Conservation (phyloP, 1,139 yeast genomes). For the Candida frijolesensis region DNA sequence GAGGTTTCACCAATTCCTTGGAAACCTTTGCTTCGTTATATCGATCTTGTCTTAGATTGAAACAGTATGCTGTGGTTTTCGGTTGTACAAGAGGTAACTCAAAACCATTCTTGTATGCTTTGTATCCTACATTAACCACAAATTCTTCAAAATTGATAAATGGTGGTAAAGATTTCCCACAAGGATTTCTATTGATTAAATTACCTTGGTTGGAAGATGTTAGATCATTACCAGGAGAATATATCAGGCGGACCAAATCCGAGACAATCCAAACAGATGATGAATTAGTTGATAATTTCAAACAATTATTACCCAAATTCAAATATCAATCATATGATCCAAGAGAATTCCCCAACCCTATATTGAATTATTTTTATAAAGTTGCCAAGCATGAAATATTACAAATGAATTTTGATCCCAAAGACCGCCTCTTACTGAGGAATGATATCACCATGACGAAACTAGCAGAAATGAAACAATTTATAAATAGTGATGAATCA, state of each 20-base stretch:
- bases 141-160: slow-evolving; percentile 18
- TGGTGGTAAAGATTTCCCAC: slow-evolving; percentile 39
- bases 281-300: slow-evolving; percentile 20
- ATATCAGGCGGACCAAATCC: slow-evolving; percentile 16
- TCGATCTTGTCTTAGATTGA: slow-evolving; percentile 53
- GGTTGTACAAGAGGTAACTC: slow-evolving; percentile 61
- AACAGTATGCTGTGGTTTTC: slow-evolving; percentile 70
- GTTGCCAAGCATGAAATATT: slow-evolving; percentile 67
- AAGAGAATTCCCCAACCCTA: slow-evolving; percentile 63
- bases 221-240: slow-evolving; percentile 46
- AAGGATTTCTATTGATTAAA: slow-evolving; percentile 61
- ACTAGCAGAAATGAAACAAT: slow-evolving; percentile 14
- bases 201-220: slow-evolving; percentile 71
- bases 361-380: slow-evolving; percentile 65
- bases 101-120: slow-evolving; percentile 59
- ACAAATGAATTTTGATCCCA: slow-evolving; percentile 53
- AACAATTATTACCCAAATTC: slow-evolving; percentile 19
- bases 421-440: slow-evolving; percentile 21
- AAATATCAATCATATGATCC: slow-evolving; percentile 50
- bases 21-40: slow-evolving; percentile 70
- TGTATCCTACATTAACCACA: slow-evolving; percentile 54
- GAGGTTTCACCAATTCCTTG: slow-evolving; percentile 60
- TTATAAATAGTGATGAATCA: slow-evolving; percentile 13
- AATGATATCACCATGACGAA: slow-evolving; percentile 21
- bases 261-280: slow-evolving; percentile 16